Percentiles rank a stretch among this genome's conserved stretches.
Evolutionary conservation across 1,284 basidiomycete genomes (phyloP).

Genomic region (Kwoniella shivajii): DNA sequence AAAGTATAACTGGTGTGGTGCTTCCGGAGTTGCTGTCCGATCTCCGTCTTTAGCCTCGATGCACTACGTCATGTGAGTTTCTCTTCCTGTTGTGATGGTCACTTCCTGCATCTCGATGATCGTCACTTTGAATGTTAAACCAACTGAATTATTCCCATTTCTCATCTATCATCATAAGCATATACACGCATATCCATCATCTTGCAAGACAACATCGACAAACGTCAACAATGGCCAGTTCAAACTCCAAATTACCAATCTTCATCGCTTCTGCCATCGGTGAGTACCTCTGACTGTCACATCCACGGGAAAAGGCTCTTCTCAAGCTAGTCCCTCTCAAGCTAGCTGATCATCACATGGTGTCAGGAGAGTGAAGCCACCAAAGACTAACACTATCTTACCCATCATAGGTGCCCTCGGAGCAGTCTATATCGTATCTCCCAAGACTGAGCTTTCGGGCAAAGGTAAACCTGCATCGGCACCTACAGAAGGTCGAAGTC

Average conservation of each 20-base stretch:
- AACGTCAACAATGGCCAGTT: constrained; percentile 10
- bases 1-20: too few relatives aligned
- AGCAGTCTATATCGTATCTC: constrained; percentile 40
- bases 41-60: too few relatives aligned
- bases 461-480: constrained; percentile 20
- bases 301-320: not conserved
- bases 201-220: not conserved
- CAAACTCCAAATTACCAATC: constrained; percentile 14
- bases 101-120: too few relatives aligned
- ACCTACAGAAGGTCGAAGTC: constrained; percentile 26
- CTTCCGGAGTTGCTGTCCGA: too few relatives aligned
- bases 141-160: too few relatives aligned
- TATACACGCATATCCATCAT: not conserved
- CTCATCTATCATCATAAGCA: too few relatives aligned
- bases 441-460: constrained; percentile 37
- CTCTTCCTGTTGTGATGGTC: too few relatives aligned
- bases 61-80: too few relatives aligned
- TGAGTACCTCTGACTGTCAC: not conserved
- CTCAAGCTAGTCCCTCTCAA: not conserved
- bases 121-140: too few relatives aligned
- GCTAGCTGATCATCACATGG: not conserved
- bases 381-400: not conserved
- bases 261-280: constrained; percentile 15
- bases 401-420: constrained; percentile 33
- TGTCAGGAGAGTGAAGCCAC: not conserved